A percentile compares a stretch with the other conserved stretches of the same genome.
Conservation (phyloP, 495 filamentous ascomycete species). For the Aspergillus diversus region DNA sequence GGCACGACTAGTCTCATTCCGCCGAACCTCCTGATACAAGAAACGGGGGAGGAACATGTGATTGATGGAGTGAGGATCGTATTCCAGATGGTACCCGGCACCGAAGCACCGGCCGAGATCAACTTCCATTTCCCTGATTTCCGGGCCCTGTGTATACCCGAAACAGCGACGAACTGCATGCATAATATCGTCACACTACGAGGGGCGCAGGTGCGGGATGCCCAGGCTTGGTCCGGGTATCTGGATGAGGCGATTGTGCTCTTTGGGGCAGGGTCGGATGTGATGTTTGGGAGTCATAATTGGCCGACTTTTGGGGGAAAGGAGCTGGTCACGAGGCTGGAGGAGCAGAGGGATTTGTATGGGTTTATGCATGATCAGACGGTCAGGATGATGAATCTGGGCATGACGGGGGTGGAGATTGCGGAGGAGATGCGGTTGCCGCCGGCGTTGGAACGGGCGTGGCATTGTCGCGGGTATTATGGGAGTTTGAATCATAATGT, state of each 20-base stretch:
- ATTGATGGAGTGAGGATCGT: constrained; percentile 28
- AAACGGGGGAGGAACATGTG: constrained; percentile 16
- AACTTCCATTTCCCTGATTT: constrained; percentile 29
- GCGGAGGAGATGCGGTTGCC: constrained; percentile 34
- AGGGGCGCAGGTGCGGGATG: constrained; percentile 28
- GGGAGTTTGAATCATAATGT: constrained; percentile 42
- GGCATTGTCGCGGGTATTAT: constrained; percentile 36
- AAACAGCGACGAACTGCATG: constrained; percentile 27
- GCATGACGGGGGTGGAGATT: constrained; percentile 34
- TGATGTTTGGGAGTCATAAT: constrained; percentile 29
- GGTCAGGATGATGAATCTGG: constrained; percentile 33
- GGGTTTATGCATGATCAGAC: constrained; percentile 41
- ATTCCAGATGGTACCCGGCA: constrained; percentile 29
- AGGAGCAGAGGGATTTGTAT: constrained; percentile 37
- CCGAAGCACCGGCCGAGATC: constrained; percentile 31
- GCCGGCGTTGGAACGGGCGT: constrained; percentile 23
- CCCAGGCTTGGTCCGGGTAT: constrained; percentile 28
- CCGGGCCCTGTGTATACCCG: constrained; percentile 26
- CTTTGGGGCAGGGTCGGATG: constrained; percentile 23
- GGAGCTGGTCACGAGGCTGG: constrained; percentile 22
- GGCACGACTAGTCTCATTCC: constrained; percentile 25
- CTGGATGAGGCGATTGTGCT: constrained; percentile 30
- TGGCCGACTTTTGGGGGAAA: constrained; percentile 35
- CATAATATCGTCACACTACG: constrained; percentile 32
- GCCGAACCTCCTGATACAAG: constrained; percentile 21